Evolutionary conservation across 768 basidiomycete species (phyloP).

Genomic region (Glaciozyma martinii): DNA sequence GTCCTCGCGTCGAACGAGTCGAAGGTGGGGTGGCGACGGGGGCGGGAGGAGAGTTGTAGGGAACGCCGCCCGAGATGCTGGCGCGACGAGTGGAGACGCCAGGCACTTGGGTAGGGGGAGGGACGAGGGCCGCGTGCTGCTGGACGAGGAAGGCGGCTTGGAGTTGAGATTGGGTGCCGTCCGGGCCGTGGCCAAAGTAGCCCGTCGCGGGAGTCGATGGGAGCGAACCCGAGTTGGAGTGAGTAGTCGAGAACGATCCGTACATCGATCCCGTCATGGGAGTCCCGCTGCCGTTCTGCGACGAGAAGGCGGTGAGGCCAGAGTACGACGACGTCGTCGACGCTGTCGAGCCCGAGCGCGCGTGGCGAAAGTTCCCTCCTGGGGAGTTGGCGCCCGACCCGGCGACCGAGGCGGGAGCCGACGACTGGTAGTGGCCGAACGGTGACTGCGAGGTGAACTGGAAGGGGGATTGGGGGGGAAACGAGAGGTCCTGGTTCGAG

Average conservation of each 20-base stretch:
- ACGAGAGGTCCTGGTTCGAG: neutral
- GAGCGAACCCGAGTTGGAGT: constrained; percentile 15
- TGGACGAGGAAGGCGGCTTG: constrained; percentile 10
- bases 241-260: constrained; percentile 27
- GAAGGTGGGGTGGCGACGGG: neutral
- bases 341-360: constrained; percentile 30
- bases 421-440: constrained; percentile 13
- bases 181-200: constrained; percentile 3
- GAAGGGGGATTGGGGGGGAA: neutral
- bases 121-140: constrained; percentile 2
- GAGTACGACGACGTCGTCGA: constrained; percentile 26
- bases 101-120: neutral
- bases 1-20: neutral
- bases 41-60: constrained; percentile 8
- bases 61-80: constrained; percentile 29
- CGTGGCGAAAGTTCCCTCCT: constrained; percentile 7
- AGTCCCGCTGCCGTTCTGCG: constrained; percentile 13
- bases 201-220: constrained; percentile 22
- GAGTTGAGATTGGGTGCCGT: constrained; percentile 3
- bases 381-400: constrained; percentile 18
- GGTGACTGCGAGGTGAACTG: constrained; percentile 10
- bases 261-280: constrained; percentile 25
- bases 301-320: constrained; percentile 27
- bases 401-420: neutral
- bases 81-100: constrained; percentile 18